Evolutionary conservation across 352 stramenopile species (phyloP).

Genomic region (Phytophthora nicotianae): DNA sequence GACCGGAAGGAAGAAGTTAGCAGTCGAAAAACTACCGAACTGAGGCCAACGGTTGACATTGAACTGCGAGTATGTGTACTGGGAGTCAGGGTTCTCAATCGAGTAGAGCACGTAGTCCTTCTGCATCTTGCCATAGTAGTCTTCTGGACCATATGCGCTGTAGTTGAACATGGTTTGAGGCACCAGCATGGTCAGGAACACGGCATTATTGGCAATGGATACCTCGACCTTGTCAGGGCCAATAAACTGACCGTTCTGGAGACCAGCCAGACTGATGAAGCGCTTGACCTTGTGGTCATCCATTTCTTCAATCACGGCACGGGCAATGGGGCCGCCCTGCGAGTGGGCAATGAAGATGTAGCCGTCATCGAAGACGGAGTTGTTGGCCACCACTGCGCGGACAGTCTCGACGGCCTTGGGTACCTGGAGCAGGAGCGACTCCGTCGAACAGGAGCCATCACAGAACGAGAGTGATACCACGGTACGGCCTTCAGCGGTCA

Average conservation of each 20-base stretch:
- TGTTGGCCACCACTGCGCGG: slow-evolving; percentile 27
- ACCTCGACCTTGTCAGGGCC: background rate
- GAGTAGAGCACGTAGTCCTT: slow-evolving; percentile 42
- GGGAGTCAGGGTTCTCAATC: slow-evolving; percentile 31
- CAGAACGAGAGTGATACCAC: slow-evolving; percentile 44
- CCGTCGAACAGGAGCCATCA: slow-evolving; percentile 27
- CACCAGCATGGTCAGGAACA: background rate
- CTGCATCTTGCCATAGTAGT: slow-evolving; percentile 43
- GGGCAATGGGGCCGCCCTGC: slow-evolving; percentile 38
- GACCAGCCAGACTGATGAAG: slow-evolving; percentile 45
- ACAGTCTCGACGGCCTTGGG: slow-evolving; percentile 39
- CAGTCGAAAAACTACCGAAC: background rate
- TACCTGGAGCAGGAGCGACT: slow-evolving; percentile 32
- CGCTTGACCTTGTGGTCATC: slow-evolving; percentile 52
- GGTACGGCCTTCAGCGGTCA: slow-evolving; percentile 34
- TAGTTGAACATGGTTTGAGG: slow-evolving; percentile 32
- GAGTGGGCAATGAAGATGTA: slow-evolving; percentile 56
- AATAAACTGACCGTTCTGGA: too few relatives aligned
- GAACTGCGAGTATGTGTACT: slow-evolving; percentile 36
- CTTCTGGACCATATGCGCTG: slow-evolving; percentile 22
- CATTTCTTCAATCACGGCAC: slow-evolving; percentile 53
- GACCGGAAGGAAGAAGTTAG: slow-evolving; percentile 32
- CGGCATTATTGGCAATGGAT: background rate
- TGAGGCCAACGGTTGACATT: slow-evolving; percentile 19
- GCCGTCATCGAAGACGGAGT: slow-evolving; percentile 36